These are phyloP conservation scores for Fomitopsis pinicola DNA, from an alignment of 1,284 basidiomycete species.

Conservation along the genomic window DNA sequence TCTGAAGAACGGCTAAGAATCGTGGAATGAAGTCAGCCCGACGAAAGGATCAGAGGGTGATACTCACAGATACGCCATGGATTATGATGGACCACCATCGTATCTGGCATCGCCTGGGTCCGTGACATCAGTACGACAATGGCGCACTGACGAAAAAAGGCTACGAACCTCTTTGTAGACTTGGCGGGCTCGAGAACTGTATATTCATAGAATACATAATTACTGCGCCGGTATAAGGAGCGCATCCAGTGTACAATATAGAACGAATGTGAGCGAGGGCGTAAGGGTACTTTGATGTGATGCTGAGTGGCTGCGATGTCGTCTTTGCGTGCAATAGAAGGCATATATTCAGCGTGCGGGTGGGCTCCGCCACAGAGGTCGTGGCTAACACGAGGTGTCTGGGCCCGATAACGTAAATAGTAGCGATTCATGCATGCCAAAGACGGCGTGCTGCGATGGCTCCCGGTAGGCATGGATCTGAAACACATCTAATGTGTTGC, in stretches of 20 bases:
- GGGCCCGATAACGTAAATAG: neutral
- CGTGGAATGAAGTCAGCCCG: neutral
- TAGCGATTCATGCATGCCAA: neutral
- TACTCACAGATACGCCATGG: neutral
- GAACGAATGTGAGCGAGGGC: no score
- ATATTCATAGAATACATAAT: no score
- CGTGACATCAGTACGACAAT: neutral
- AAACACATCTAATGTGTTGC: neutral
- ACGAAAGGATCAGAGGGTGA: neutral
- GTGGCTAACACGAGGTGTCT: neutral
- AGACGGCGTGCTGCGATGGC: neutral
- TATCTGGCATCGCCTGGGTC: neutral
- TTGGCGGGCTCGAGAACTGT: neutral
- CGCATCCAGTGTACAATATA: neutral
- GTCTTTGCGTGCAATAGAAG: no score
- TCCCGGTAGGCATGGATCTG: neutral
- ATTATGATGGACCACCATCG: neutral
- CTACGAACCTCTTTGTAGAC: neutral
- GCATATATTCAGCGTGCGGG: neutral
- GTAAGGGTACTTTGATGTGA: no score
- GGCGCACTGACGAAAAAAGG: neutral
- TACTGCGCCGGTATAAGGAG: no score
- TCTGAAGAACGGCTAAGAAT: neutral
- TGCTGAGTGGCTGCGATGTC: neutral
- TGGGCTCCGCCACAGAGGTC: neutral